Evolutionary conservation across 208 protist species (phyloP).

Genomic region (Trypanosoma theileri): DNA sequence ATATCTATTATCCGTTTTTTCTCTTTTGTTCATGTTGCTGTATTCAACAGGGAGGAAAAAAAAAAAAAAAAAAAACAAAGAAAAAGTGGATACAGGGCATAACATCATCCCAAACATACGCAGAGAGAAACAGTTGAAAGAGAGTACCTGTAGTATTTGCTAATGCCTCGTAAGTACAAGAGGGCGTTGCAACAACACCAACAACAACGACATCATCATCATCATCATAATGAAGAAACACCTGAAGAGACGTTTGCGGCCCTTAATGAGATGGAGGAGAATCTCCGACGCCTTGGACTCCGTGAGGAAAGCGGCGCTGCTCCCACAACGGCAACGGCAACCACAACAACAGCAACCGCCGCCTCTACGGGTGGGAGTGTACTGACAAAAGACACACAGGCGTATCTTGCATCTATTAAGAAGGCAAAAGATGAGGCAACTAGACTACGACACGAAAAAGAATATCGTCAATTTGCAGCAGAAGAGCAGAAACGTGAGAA

Average conservation of each 20-base stretch:
- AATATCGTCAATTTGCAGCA: conserved; percentile 48
- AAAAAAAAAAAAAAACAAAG: background rate
- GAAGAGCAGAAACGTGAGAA: conserved; percentile 47
- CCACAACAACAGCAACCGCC: background rate
- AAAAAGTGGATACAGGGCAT: background rate
- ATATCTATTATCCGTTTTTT: background rate
- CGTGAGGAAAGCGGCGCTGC: conserved; percentile 19
- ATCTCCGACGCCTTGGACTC: conserved; percentile 67
- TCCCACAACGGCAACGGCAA: conserved; percentile 8
- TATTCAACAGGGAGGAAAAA: background rate
- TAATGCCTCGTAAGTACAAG: background rate
- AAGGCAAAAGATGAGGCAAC: conserved; percentile 50
- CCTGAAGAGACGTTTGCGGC: conserved; percentile 38
- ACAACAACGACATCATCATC: conserved; percentile 4
- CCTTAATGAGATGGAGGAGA: conserved; percentile 77
- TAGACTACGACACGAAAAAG: conserved; percentile 57
- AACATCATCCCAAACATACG: too few species aligned
- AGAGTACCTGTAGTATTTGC: too few species aligned
- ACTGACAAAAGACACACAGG: conserved; percentile 22
- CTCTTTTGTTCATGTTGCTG: background rate
- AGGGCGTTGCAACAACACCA: conserved; percentile 5
- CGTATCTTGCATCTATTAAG: conserved; percentile 61
- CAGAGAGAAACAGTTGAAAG: background rate
- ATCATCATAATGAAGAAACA: background rate
- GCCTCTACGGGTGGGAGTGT: background rate